Base-by-base conservation (phyloP, 2,329 filamentous ascomycete genomes). In the Coleophoma eucalyptorum region DNA sequence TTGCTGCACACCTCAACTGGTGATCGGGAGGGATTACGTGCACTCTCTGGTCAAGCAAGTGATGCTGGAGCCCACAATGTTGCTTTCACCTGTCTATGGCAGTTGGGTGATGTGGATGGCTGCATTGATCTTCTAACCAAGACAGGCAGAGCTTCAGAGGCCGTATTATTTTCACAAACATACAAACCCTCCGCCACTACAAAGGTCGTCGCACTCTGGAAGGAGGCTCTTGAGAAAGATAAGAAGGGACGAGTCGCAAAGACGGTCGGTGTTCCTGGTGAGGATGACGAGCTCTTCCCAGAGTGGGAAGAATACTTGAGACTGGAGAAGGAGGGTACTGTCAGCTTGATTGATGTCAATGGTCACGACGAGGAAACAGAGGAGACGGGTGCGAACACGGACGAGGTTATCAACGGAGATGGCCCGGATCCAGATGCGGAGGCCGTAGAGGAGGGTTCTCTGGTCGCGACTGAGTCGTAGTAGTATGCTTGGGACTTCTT, bases 271-370 rank as follows among this genome's bases (percentile, higher is more conserved):
- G 79, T 90, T 0, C 94, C 94, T 0, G 88, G 83, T 0, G 86
- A 89, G 60, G 89, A 91, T 53, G 87, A 87, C 38, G 92, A 96
- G 3, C 79, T 99, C 60, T 99, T 99, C 73, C 93, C 93, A 0
- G 90, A 97, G 64, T 99, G 94, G 94, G 89, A 96, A 4, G 87
- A 94, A 69, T 97, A 90, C 76, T 67, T 97, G 60, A 79, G 80
- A 64, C 67, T 96, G 55, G 94, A 97, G 74, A 81, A 79, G 52
- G 85, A 91, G 61, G 87, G 88, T 8, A 53, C 46, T 42, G 55
- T 51, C 4, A 58, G 42, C 10, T 50, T 66, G 2, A 59, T 65
- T 50, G 62, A 65, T 53, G 60, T 66, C 3, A 55, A 64, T 51
- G 58, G 53, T 5, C 45, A 44, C 13, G 55, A 46, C 12, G 44